Evolutionary conservation across 164 flowering plant genomes (phyloP).

Genomic region (Sextonia rubra): DNA sequence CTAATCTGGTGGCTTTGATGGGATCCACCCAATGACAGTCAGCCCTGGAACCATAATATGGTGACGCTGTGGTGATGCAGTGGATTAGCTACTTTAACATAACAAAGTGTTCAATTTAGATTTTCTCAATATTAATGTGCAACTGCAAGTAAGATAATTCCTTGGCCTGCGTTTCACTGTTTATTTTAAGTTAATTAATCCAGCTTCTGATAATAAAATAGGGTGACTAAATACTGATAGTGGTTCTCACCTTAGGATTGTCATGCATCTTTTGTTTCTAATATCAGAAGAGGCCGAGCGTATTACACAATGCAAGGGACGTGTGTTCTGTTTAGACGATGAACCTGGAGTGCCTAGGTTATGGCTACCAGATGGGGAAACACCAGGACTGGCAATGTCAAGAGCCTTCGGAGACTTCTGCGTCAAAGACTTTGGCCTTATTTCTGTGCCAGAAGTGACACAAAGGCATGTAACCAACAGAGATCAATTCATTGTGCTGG

Average conservation of each 20-base stretch:
- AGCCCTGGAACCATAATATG: background rate
- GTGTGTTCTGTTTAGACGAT: slow-evolving; percentile 62
- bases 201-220: background rate
- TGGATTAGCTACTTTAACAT: background rate
- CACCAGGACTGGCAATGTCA: slow-evolving; percentile 87
- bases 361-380: slow-evolving; percentile 65
- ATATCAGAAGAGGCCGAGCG: slow-evolving; percentile 75
- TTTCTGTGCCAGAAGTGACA: slow-evolving; percentile 83
- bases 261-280: slow-evolving; percentile 7
- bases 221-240: background rate
- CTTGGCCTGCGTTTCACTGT: background rate
- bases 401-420: slow-evolving; percentile 92
- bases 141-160: background rate
- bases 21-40: background rate
- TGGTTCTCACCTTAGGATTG: background rate
- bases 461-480: slow-evolving; percentile 50
- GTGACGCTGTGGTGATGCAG: background rate
- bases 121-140: background rate
- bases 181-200: background rate
- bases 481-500: slow-evolving; percentile 74
- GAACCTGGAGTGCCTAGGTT: slow-evolving; percentile 88
- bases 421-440: slow-evolving; percentile 69
- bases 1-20: background rate
- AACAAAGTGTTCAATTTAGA: background rate
- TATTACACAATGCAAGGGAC: slow-evolving; percentile 59